Conservation (phyloP, 2,329 filamentous ascomycete species). For the Alternaria longipes region DNA sequence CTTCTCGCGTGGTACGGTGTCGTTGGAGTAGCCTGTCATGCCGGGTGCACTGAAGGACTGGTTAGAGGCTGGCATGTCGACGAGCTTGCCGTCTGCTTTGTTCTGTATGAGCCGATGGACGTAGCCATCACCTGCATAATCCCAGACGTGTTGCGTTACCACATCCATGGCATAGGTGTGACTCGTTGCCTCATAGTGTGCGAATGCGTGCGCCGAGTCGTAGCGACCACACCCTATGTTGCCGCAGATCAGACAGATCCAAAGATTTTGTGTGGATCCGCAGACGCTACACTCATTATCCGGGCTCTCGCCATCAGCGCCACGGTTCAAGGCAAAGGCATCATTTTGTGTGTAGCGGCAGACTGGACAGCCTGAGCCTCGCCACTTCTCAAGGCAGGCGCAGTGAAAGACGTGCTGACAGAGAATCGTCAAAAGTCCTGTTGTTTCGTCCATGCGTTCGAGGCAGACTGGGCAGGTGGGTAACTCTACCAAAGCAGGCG, state of each 20-base stretch:
- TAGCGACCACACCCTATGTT: slow-evolving; percentile 94
- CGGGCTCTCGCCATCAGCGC: slow-evolving; percentile 52
- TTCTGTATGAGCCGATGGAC: slow-evolving; percentile 95
- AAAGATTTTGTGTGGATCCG: slow-evolving; percentile 81
- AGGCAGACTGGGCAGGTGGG: slow-evolving; percentile 96
- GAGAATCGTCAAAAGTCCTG: slow-evolving; percentile 90
- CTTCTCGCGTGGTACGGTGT: slow-evolving; percentile 76
- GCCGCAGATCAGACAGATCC: slow-evolving; percentile 95
- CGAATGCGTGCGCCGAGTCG: slow-evolving; percentile 90
- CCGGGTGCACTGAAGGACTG: slow-evolving; percentile 33
- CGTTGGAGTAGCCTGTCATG: slow-evolving; percentile 62
- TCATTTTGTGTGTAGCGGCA: slow-evolving; percentile 85
- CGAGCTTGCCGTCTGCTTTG: slow-evolving; percentile 89
- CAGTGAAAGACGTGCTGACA: slow-evolving; percentile 99
- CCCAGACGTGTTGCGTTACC: slow-evolving; percentile 94
- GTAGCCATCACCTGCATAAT: slow-evolving; percentile 94
- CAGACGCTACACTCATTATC: slow-evolving; percentile 84
- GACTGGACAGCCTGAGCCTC: slow-evolving; percentile 90
- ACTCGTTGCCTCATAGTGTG: slow-evolving; percentile 87
- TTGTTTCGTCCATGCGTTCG: slow-evolving; percentile 98
- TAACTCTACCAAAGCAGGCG: slow-evolving; percentile 85
- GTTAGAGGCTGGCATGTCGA: slow-evolving; percentile 76
- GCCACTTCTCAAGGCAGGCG: slow-evolving; percentile 95
- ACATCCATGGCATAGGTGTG: slow-evolving; percentile 95
- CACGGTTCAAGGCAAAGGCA: slow-evolving; percentile 43